phyloP scores from a whole-genome alignment of 2,329 filamentous ascomycete genomes.

The Emericellopsis atlantica region DNA sequence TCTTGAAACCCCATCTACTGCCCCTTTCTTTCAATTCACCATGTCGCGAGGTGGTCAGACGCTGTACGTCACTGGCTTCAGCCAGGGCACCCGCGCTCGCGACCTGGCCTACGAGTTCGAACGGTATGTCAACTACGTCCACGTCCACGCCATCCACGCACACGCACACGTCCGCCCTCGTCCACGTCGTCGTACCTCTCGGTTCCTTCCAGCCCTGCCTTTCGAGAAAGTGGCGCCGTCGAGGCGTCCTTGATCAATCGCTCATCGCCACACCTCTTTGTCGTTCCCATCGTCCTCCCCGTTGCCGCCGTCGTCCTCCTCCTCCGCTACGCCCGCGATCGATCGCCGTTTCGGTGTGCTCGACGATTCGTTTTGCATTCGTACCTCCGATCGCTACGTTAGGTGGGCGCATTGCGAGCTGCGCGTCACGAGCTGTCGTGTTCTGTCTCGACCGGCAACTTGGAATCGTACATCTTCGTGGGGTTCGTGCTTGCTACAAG shows the following conservation, averaged over 20 bases:
- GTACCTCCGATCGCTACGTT: slow-evolving; percentile 5
- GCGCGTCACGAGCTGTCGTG: slow-evolving; percentile 8
- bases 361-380: too few species aligned
- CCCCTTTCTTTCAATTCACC: slow-evolving; percentile 8
- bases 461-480: slow-evolving; percentile 10
- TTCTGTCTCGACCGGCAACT: slow-evolving; percentile 32
- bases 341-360: too few species aligned
- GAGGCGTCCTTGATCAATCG: not conserved
- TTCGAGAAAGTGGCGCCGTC: too few species aligned
- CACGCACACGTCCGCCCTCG: slow-evolving; percentile 13
- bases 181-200: not conserved
- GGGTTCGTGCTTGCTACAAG: too few species aligned
- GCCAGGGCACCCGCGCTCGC: slow-evolving; percentile 95
- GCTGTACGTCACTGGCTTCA: slow-evolving; percentile 98
- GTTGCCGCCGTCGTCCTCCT: slow-evolving; percentile 14
- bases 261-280: slow-evolving; percentile 6
- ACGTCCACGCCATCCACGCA: slow-evolving; percentile 19
- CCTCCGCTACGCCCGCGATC: slow-evolving; percentile 3
- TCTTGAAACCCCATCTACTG: not conserved
- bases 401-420: too few species aligned
- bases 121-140: slow-evolving; percentile 70
- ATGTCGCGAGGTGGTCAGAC: slow-evolving; percentile 94
- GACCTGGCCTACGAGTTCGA: slow-evolving; percentile 99
- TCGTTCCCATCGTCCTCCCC: slow-evolving; percentile 28
- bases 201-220: not conserved